phyloP scores from a whole-genome alignment of 2,329 filamentous ascomycete species.

The Pyricularia pennisetigena region DNA sequence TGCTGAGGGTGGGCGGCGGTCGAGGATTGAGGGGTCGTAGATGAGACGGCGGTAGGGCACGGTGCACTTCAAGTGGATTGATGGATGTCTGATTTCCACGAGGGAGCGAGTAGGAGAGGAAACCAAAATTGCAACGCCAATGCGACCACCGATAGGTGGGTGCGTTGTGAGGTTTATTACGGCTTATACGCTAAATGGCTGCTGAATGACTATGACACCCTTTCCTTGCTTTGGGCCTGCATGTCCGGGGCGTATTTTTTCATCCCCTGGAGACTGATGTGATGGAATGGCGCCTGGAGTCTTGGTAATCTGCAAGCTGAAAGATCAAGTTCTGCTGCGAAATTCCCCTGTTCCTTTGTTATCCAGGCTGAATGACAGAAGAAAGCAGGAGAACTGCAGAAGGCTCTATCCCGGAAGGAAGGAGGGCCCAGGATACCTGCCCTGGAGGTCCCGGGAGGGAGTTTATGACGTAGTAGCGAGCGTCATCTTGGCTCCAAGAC shows the following conservation, averaged over 20 bases:
- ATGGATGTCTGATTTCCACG: background rate
- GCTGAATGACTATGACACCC: background rate
- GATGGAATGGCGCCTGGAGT: background rate
- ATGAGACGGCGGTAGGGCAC: background rate
- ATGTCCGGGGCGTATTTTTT: background rate
- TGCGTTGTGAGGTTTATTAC: background rate
- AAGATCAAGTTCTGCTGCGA: background rate
- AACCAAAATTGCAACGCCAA: background rate
- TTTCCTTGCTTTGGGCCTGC: background rate
- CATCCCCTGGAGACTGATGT: background rate
- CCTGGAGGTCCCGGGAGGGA: background rate
- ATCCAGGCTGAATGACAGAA: background rate
- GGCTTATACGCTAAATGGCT: background rate
- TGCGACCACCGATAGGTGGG: background rate
- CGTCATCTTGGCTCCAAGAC: conserved; percentile 4
- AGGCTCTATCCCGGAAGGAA: background rate
- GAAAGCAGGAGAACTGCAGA: background rate
- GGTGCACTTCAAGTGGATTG: background rate
- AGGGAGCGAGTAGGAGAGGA: background rate
- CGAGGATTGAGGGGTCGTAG: background rate
- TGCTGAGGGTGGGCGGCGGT: background rate
- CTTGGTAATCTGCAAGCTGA: background rate
- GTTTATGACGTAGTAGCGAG: conserved; percentile 5
- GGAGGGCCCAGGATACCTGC: background rate
- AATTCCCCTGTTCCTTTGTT: background rate